Percentiles rank a stretch among this genome's conserved stretches.
These are phyloP conservation scores for Alternaria angustiovoidea DNA, from an alignment of 2,329 filamentous ascomycete species.

Conservation along the genomic window DNA sequence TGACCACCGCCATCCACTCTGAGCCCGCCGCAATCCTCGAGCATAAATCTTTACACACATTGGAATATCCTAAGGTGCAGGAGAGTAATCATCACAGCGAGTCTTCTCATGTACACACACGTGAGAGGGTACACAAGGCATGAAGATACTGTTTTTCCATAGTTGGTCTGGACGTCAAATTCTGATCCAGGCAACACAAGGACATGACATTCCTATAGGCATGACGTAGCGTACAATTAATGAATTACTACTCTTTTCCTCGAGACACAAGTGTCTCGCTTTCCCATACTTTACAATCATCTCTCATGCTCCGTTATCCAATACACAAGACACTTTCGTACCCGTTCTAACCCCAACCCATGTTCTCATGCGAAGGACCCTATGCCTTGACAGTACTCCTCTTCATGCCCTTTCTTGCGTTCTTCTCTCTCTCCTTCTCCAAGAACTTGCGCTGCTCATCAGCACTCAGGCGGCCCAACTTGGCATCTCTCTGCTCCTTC, in stretches of 20 bases:
- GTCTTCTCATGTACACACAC: background rate
- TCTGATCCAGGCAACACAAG: background rate
- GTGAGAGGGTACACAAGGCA: background rate
- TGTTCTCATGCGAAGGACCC: background rate
- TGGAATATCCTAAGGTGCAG: background rate
- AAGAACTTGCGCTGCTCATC: conserved; percentile 62
- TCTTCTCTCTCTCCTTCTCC: conserved; percentile 88
- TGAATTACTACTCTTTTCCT: conserved; percentile 3
- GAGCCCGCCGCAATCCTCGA: too few species aligned
- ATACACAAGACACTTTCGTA: background rate
- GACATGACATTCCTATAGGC: background rate
- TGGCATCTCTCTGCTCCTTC: conserved; percentile 76
- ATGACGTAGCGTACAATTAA: conserved; percentile 4
- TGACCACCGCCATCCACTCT: background rate
- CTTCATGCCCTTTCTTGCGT: conserved; percentile 74
- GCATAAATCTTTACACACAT: background rate
- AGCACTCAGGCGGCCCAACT: conserved; percentile 75
- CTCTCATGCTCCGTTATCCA: background rate
- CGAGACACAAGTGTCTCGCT: background rate
- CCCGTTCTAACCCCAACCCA: background rate
- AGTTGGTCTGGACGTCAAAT: background rate
- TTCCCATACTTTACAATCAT: conserved; percentile 8
- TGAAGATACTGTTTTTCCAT: background rate
- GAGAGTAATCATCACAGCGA: background rate
- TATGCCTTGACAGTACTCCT: conserved; percentile 64